phyloP scores from a whole-genome alignment of 257 asterid species.

The Plantago elongata region DNA sequence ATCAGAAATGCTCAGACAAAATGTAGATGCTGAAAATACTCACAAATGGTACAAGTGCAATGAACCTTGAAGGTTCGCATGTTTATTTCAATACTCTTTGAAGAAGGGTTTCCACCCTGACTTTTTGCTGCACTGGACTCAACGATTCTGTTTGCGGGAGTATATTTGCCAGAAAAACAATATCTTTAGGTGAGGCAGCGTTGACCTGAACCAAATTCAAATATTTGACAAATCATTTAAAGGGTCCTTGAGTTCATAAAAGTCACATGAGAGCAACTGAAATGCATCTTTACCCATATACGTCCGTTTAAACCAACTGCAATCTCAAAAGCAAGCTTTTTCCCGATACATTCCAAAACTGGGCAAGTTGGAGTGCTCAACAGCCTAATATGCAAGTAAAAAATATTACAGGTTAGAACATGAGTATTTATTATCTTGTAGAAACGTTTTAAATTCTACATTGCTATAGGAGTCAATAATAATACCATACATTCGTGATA shows the following conservation, averaged over 20 bases:
- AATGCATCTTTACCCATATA: conserved; percentile 56
- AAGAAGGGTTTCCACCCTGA: conserved; percentile 73
- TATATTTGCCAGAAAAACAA: conserved; percentile 78
- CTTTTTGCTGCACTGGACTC: conserved; percentile 77
- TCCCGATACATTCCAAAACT: conserved; percentile 84
- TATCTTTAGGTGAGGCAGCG: conserved; percentile 53
- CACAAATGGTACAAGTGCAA: conserved; percentile 10
- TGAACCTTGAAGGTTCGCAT: neutral
- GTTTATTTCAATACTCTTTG: conserved; percentile 43
- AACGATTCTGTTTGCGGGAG: conserved; percentile 73
- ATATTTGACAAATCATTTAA: neutral
- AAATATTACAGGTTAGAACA: neutral
- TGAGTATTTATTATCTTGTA: no score
- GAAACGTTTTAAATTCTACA: no score
- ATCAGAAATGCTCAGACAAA: no score
- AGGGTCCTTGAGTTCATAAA: neutral
- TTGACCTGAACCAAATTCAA: conserved; percentile 48
- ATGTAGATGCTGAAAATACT: conserved; percentile 3
- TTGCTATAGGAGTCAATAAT: neutral
- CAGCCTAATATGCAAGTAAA: conserved; percentile 42
- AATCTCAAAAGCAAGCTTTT: conserved; percentile 85
- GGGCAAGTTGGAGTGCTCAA: conserved; percentile 81
- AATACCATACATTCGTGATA: conserved; percentile 62
- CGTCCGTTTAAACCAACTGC: conserved; percentile 95
- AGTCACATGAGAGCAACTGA: conserved; percentile 12